Evolutionary conservation across 1,284 basidiomycete genomes (phyloP), one percentile per base, ranked within the genome.

Genomic region (Ganoderma leucocontextum): DNA sequence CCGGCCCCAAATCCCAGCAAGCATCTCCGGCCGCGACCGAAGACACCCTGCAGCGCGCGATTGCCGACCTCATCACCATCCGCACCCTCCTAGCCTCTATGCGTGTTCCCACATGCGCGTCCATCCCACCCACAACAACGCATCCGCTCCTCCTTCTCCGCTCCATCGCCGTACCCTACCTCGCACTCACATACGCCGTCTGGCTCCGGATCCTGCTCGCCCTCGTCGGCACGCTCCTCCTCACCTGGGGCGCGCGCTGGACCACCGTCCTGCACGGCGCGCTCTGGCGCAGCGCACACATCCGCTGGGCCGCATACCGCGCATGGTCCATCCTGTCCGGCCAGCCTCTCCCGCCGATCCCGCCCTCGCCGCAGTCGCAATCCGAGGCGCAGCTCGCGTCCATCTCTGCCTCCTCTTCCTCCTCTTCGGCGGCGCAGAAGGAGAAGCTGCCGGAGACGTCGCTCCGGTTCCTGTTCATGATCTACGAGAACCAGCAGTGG

Each of bases 401-500:
- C 68, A 6, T 39, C 57, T 38, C 55, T 12, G 53, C 76, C 72
- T 52, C 76, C 38, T 63, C 68, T 3, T 10, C 59, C 12, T 42
- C 65, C 1, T 22, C 68, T 13, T 3, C 25, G 1, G 10, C 38
- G 17, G 49, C 22, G 2, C 22, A 62, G 19, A 22, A 33, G 33
- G 41, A 33, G 4, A 13, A 63, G 0, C 63, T 68, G 22, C 68
- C 79, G 13, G 62, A 74, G 63, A 60, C 80, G 71, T 63, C 80
- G 58, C 63, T 95, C 33, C 91, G 94, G 58, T 96, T 96, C 82
- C 84, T 93, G 52, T 96, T 96, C 78, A 94, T 92, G 44, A 82
- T 98, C 38, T 93, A 95, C 77, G 96, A 98, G 80, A 98, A 98
- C 79, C 96, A 98, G 82, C 88, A 97, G 5, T 98, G 96, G 97